Base-by-base conservation (phyloP, 805 yeast genomes). In the Zygotorulaspora chibaensis region DNA sequence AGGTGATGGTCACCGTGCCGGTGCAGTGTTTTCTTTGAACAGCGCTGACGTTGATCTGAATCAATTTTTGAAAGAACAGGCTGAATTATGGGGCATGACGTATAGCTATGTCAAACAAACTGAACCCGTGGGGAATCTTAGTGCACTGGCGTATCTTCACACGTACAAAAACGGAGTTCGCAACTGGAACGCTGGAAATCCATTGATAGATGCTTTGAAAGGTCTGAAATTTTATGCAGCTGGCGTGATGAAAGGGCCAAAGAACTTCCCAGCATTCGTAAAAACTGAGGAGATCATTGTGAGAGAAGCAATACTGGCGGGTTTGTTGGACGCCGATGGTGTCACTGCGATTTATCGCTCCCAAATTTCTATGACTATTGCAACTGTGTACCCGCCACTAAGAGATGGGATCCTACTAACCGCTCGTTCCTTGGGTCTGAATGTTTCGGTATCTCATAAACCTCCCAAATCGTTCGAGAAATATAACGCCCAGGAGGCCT, bases 291-390 rank as follows among this genome's bases (percentile, higher is more conserved):
- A 38, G 27, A 38, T 26, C 13, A n/a, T 42, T 3, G 49, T 48
- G 8, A 42, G 47, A 9, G 47, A 48, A 36, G 30, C 43, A 11
- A 45, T 48, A 12, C 10, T 45, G 18, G 52, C 49, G 8, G 49
- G 52, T 8, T 26, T 45, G 6, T 42, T 45, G n/a, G 49, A 48
- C 34, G 37, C 47, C 20, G 49, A 45, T 27, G 52, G 49, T 2
- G 34, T 12, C 12, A 29, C 35, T 1, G 27, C 27, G 9, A 29
- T 38, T 7, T 42, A 31, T 18, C 29, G 46, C 16, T 26, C 25
- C 1, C 9, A 8, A 4, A 12, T 30, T n/a, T 27, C 39, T 2
- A 34, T 29, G 5, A 27, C 18, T 12, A 43, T 49, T 26, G n/a
- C 46, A 2, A 40, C 47, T 13, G 40, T 20, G 2, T 40, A 20